Base-by-base conservation (phyloP, 2,329 filamentous ascomycete genomes). In the Exophiala sp. region DNA sequence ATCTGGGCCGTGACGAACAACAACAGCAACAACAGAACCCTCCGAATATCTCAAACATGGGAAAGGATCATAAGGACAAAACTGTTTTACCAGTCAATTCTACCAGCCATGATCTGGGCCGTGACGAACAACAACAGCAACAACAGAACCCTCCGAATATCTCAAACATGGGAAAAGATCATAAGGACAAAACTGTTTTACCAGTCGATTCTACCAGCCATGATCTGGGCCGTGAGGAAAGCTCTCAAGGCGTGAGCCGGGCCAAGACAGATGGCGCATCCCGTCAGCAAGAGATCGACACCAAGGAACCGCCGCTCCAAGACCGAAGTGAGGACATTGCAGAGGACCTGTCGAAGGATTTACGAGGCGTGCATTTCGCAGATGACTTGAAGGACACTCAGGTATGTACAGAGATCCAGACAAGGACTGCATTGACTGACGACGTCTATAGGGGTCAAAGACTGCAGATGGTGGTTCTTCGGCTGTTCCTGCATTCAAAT, bases 401-500 rank as follows among this genome's bases (percentile, higher is more conserved):
- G 34, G 34, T 37, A 37, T 5, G 34, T 34, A n/a, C 11, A 6
- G 18, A 37, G 6, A 9, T 1, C 3, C 18, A 11, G 7, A 5
- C 7, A 18, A 5, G 3, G 19, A 13, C 18, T 5, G 14, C 34
- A 19, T 8, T 18, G 5, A 13, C 34, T 37, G 34, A 37, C 34
- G 13, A 37, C 8, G 8, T 19, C 18, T 37, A n/a, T 16, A 37
- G 34, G 19, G 4, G 7, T 18, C 34, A 16, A n/a, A 13, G 18
- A 18, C 34, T 8, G 7, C 34, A 4, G 7, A 5, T 3, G 34
- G 19, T 24, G 19, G 2, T 18, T 5, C 35, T 6, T 16, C 38
- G 2, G n/a, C 19, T 24, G 38, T 41, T 24, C 16, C 40, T 9
- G 29, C 29, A n/a, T 57, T 55, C 52, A 57, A 80, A 72, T 46